These are phyloP conservation scores for Paramarasmius palmivorus DNA, from an alignment of 1,284 basidiomycete genomes.

Conservation along the genomic window DNA sequence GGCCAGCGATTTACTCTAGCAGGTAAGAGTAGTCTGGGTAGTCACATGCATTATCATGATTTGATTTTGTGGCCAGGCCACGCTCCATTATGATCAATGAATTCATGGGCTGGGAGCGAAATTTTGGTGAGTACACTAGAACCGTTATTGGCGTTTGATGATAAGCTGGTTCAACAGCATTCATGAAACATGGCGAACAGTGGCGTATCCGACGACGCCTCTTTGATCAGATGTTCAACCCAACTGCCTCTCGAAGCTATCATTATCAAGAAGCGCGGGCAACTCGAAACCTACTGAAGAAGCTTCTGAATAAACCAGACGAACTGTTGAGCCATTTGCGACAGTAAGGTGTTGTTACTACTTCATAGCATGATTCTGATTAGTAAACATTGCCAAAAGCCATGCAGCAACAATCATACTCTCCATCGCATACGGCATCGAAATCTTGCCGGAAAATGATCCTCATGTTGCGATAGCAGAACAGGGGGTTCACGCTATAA, in stretches of 20 bases:
- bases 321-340: background rate
- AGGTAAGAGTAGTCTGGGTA: background rate
- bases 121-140: background rate
- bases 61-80: background rate
- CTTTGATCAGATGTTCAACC: conserved; percentile 1
- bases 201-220: background rate
- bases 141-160: background rate
- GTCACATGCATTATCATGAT: background rate
- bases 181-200: background rate
- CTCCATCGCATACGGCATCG: conserved; percentile 12
- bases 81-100: background rate
- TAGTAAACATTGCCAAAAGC: too few species aligned
- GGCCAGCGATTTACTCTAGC: conserved; percentile 1
- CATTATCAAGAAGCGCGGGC: background rate
- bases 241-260: background rate
- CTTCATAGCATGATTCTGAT: too few species aligned
- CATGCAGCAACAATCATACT: conserved; percentile 6
- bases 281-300: background rate
- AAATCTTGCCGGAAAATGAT: conserved; percentile 15
- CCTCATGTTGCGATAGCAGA: conserved; percentile 13
- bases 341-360: too few species aligned
- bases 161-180: background rate
- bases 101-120: conserved; percentile 1
- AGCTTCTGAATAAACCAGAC: background rate
- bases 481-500: conserved; percentile 9